A percentile compares a stretch with the other conserved stretches of the same genome.
Conservation (phyloP, 2,329 filamentous ascomycete species). For the Hysterium pulicare region DNA sequence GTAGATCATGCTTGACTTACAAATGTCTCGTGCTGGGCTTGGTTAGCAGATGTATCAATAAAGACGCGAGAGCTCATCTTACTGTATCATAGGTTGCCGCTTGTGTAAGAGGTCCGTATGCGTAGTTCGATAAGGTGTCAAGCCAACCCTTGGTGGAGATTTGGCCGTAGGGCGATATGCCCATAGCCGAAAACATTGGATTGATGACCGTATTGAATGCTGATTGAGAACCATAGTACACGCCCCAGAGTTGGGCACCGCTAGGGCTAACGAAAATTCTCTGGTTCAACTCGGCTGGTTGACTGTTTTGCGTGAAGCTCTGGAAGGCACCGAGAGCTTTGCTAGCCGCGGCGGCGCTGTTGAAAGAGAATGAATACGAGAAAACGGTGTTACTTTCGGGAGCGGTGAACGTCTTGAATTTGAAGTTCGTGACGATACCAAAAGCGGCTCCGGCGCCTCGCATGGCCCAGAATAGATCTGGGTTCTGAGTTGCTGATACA, state of each 20-base stretch:
- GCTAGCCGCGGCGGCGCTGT: background rate
- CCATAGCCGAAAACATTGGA: background rate
- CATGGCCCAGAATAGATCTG: constrained; percentile 37
- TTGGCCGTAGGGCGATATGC: background rate
- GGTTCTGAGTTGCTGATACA: constrained; percentile 28
- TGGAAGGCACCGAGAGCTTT: background rate
- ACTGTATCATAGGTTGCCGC: background rate
- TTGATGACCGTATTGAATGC: background rate
- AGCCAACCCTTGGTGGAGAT: background rate
- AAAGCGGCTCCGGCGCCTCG: constrained; percentile 33
- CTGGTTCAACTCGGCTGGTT: background rate
- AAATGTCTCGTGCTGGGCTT: background rate
- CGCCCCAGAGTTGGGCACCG: background rate
- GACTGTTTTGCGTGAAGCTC: background rate
- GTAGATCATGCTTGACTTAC: too few relatives aligned
- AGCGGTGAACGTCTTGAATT: constrained; percentile 21
- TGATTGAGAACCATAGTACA: constrained; percentile 2
- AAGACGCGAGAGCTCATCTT: background rate
- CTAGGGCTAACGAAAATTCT: background rate
- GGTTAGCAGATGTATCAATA: background rate
- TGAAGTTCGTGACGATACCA: constrained; percentile 32
- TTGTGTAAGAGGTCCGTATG: background rate
- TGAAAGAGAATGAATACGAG: background rate
- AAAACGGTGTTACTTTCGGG: constrained; percentile 11
- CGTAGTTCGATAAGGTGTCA: background rate